Percentiles rank a stretch among this genome's conserved stretches.
Evolutionary conservation across 2,329 filamentous ascomycete species (phyloP).

Genomic region (Incumbomyces lentus): DNA sequence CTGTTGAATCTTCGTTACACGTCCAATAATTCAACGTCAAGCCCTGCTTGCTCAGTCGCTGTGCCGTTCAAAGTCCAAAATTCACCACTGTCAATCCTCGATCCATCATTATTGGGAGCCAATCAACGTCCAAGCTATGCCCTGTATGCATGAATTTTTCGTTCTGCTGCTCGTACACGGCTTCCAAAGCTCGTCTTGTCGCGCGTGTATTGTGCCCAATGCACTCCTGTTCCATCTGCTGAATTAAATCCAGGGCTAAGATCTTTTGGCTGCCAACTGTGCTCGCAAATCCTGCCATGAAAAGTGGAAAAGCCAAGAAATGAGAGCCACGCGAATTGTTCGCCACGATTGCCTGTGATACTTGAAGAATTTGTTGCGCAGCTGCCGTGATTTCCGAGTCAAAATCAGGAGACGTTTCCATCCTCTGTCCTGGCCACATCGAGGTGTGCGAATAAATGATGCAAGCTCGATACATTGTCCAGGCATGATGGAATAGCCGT

Average conservation of each 20-base stretch:
- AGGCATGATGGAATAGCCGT: constrained; percentile 36
- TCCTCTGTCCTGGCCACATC: constrained; percentile 41
- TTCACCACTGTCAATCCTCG: constrained; percentile 40
- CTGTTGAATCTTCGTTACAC: not conserved
- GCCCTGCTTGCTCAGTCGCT: not conserved
- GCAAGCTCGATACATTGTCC: constrained; percentile 39
- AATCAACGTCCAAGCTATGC: constrained; percentile 38
- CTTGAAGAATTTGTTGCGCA: constrained; percentile 35
- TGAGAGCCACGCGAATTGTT: constrained; percentile 32
- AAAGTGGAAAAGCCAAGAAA: constrained; percentile 43
- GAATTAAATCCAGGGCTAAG: constrained; percentile 39
- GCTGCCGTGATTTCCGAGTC: constrained; percentile 36
- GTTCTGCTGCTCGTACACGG: constrained; percentile 40
- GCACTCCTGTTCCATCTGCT: constrained; percentile 36
- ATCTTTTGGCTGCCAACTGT: constrained; percentile 33
- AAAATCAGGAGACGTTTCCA: constrained; percentile 29
- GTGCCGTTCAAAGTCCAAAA: constrained; percentile 28
- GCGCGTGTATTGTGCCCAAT: constrained; percentile 40
- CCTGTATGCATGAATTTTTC: constrained; percentile 30
- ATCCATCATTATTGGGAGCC: constrained; percentile 39
- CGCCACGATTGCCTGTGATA: constrained; percentile 32
- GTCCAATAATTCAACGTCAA: not conserved
- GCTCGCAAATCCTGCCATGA: constrained; percentile 42
- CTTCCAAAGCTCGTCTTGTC: constrained; percentile 36
- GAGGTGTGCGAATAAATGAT: constrained; percentile 45